Evolutionary conservation across 441 rosid species (phyloP), one percentile per base, ranked within the genome.

Genomic region (Isatis lusitanica): DNA sequence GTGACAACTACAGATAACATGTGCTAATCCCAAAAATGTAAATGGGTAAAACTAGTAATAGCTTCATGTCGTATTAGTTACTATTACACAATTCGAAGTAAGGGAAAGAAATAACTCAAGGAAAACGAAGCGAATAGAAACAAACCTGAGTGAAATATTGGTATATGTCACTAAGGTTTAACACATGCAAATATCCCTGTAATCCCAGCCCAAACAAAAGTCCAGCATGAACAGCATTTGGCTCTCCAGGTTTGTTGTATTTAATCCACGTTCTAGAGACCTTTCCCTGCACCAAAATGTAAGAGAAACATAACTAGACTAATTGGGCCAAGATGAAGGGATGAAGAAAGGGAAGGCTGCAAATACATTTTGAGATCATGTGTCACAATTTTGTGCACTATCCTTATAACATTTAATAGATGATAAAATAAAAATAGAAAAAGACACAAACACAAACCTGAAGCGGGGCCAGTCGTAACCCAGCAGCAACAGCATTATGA

Each of bases 401-500:
- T 44, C 40, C 40, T 46, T 66, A 3, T 31, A 17, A 58, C 60
- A 51, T 66, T 18, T 43, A 38, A 71, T 43, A 71, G 40, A 43
- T 61, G 30, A 15, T 33, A 66, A 55, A 26, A 44, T 28, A n/a
- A 17, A 12, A 55, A 33, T 21, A 33, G 28, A 50, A 44, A 36
- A 67, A 80, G 28, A 71, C 66, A 78, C 21, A 2, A 56, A 61
- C 66, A 43, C 59, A 78, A 56, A 94, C 99, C 97, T 96, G 99
- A 81, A 91, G 85, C 15, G 99, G 98, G 33, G 98, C 90, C 85
- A 96, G 82, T 77, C 94, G 86, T 70, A 96, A 84, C 75, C 98
- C 99, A 76, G 99, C 96, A 71, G 98, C 99, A 82, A 93, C 98
- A 80, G 98, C 97, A 84, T 96, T 93, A 82, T 96, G 98, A 85